These are phyloP conservation scores for Sporothrix protearum DNA, from an alignment of 2,329 filamentous ascomycete species.

Conservation along the genomic window DNA sequence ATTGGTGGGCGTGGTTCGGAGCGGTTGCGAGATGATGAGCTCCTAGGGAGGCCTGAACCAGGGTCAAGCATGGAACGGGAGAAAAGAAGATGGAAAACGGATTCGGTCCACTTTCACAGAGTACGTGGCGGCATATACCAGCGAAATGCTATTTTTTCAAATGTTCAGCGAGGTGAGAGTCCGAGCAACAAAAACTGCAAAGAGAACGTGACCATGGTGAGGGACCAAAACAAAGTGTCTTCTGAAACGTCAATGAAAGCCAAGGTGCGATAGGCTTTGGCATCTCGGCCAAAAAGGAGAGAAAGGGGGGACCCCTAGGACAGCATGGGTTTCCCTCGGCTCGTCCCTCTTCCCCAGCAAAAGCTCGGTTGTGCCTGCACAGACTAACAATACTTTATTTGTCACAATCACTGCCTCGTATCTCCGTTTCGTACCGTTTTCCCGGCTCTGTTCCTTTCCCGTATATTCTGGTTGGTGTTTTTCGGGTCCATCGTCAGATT, in stretches of 20 bases:
- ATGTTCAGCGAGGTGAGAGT: background rate
- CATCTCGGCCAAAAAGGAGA: background rate
- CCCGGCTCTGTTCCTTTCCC: background rate
- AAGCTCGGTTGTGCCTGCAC: too few relatives aligned
- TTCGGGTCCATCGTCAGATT: background rate
- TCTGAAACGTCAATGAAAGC: background rate
- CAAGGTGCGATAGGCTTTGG: background rate
- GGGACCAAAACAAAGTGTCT: background rate
- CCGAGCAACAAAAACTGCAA: background rate
- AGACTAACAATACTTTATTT: slow-evolving; percentile 3
- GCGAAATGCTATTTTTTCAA: background rate
- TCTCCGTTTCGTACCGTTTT: background rate
- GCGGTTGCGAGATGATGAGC: slow-evolving; percentile 70
- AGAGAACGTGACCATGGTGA: background rate
- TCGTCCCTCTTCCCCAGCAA: background rate
- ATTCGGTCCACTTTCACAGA: background rate
- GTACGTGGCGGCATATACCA: slow-evolving; percentile 4
- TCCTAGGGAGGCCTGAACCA: background rate
- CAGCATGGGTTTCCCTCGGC: background rate
- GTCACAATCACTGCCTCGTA: slow-evolving; percentile 1
- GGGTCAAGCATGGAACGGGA: background rate
- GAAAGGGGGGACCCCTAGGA: background rate
- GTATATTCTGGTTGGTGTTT: background rate
- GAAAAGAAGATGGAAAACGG: background rate
- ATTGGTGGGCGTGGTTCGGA: slow-evolving; percentile 81